Evolutionary conservation across 495 filamentous ascomycete species (phyloP).

Genomic region (Penicillium macrosclerotiorum): DNA sequence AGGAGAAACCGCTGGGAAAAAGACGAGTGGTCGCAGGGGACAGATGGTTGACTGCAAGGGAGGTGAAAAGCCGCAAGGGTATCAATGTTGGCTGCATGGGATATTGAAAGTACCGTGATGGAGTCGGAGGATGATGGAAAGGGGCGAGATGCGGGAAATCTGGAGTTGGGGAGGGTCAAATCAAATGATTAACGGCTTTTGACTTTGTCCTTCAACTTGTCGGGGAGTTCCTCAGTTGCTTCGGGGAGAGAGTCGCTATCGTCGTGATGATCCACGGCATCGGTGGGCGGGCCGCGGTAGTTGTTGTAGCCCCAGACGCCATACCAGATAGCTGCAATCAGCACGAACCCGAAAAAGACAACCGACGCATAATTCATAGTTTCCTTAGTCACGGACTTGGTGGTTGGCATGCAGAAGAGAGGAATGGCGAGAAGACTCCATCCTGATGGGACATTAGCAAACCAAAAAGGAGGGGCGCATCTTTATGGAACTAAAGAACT

Average conservation of each 20-base stretch:
- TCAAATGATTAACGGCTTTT: slow-evolving; percentile 1
- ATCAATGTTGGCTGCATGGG: background rate
- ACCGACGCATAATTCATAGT: slow-evolving; percentile 57
- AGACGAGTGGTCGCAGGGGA: background rate
- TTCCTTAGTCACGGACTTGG: slow-evolving; percentile 29
- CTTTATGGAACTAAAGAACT: slow-evolving; percentile 17
- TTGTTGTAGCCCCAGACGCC: slow-evolving; percentile 53
- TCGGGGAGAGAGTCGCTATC: slow-evolving; percentile 13
- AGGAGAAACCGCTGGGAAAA: too few relatives aligned
- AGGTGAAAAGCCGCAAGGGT: background rate
- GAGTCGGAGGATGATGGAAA: background rate
- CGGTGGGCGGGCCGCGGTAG: slow-evolving; percentile 29
- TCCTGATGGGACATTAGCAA: slow-evolving; percentile 31
- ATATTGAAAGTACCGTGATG: too few relatives aligned
- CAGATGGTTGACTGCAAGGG: background rate
- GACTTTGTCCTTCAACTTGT: slow-evolving; percentile 1
- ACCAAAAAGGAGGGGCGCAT: background rate
- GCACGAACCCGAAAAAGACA: slow-evolving; percentile 56
- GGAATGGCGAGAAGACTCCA: slow-evolving; percentile 61
- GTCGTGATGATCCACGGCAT: slow-evolving; percentile 16
- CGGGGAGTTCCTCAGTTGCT: slow-evolving; percentile 11
- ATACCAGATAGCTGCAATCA: slow-evolving; percentile 58
- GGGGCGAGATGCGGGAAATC: background rate
- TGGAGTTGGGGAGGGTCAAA: too few relatives aligned
- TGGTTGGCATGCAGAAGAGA: slow-evolving; percentile 45